phyloP scores from a whole-genome alignment of 2,329 filamentous ascomycete genomes.

The Colletotrichum falcatum region DNA sequence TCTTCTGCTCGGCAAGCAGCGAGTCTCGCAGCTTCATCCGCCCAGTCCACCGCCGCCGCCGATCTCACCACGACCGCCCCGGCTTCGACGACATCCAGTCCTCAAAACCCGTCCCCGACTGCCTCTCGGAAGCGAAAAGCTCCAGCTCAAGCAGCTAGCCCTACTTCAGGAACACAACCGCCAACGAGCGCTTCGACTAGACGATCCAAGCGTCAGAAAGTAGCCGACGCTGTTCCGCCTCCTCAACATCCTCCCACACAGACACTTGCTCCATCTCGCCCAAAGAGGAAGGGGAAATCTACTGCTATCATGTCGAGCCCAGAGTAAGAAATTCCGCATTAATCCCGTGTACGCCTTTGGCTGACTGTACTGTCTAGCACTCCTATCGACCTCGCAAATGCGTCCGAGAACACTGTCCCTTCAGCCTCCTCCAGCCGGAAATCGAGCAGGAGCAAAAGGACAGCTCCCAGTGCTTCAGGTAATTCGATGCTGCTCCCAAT shows the following conservation, averaged over 20 bases:
- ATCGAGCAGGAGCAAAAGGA: constrained; percentile 78
- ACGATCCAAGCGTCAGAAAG: constrained; percentile 79
- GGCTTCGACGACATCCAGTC: constrained; percentile 53
- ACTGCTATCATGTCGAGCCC: constrained; percentile 77
- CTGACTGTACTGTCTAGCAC: constrained; percentile 53
- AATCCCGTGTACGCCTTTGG: background rate
- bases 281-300: constrained; percentile 71
- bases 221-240: constrained; percentile 60
- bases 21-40: constrained; percentile 64
- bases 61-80: constrained; percentile 56
- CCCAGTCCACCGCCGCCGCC: constrained; percentile 54
- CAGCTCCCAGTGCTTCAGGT: constrained; percentile 60
- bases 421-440: constrained; percentile 78
- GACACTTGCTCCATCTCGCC: constrained; percentile 50
- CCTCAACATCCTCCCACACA: constrained; percentile 44
- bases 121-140: constrained; percentile 82
- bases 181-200: constrained; percentile 57
- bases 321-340: constrained; percentile 65
- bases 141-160: constrained; percentile 63
- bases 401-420: constrained; percentile 65
- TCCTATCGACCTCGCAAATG: constrained; percentile 73
- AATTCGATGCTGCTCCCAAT: constrained; percentile 22
- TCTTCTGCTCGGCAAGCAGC: constrained; percentile 92
- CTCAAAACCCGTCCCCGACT: constrained; percentile 59
- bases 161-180: constrained; percentile 45